Evolutionary conservation across 148 eudicot genomes (phyloP), one percentile per base, ranked within the genome.

Genomic region (Simmondsia chinensis): DNA sequence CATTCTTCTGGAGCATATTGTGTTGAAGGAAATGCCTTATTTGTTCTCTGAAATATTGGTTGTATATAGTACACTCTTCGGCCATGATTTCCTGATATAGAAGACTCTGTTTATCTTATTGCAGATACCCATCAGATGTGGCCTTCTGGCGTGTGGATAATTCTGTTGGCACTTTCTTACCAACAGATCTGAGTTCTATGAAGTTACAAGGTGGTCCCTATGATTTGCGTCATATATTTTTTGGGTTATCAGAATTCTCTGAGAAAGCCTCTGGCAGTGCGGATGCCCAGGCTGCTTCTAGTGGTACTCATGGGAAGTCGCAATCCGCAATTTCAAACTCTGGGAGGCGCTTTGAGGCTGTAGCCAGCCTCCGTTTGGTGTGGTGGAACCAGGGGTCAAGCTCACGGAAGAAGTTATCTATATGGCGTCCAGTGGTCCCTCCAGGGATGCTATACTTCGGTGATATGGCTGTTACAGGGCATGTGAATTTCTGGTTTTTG

Each of bases 311-410:
- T 22, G 59, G 52, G 9, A 49, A 46, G 26, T 34, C 55, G 7
- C 62, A 65, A 48, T 53, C 76, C 32, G 75, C 79, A 31, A 33
- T 55, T 47, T 49, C 66, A 54, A 65, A 68, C 51, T 74, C 82
- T 18, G 76, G 66, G 4, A 61, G 71, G 54, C 79, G 65, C 52
- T 72, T 68, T 39, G 79, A 77, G 52, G 70, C 82, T 50, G 89
- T 77, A 54, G 89, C 82, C 42, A 79, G 79, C 61, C 86, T 91
- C 54, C 71, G 31, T 56, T 55, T 77, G 60, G 77, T 91, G 16
- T 91, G 99, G 99, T 82, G 96, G 87, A 91, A 82, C 67, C 96
- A 91, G 64, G 80, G 80, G 52, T 82, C 83, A 43, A 66, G 53
- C 49, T 74, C 89, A 17, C 72, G 83, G 64, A 91, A 91, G 65